phyloP scores from a whole-genome alignment of 768 basidiomycete genomes.

The Tulasnella sp. region DNA sequence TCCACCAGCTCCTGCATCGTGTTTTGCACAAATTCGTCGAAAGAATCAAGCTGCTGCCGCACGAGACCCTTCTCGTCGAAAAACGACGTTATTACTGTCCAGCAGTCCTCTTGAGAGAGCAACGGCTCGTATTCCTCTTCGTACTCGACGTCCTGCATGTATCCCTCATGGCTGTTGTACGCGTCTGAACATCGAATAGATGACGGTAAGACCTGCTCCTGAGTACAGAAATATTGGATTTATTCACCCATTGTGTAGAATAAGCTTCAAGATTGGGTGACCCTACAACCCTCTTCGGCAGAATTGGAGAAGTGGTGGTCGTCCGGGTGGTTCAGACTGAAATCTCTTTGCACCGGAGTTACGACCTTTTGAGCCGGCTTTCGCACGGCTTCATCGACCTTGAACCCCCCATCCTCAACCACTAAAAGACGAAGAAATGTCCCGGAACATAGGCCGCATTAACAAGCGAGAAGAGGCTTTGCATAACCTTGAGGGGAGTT shows the following conservation, averaged over 20 bases:
- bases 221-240: background rate
- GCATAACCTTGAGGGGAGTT: slow-evolving; percentile 23
- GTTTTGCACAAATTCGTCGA: slow-evolving; percentile 98
- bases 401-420: background rate
- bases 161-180: slow-evolving; percentile 7
- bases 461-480: slow-evolving; percentile 27
- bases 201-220: slow-evolving; percentile 10
- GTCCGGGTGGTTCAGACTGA: slow-evolving; percentile 9
- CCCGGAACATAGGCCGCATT: background rate
- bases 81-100: slow-evolving; percentile 93
- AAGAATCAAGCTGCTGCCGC: slow-evolving; percentile 94
- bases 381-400: background rate
- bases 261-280: slow-evolving; percentile 3
- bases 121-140: slow-evolving; percentile 49
- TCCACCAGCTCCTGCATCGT: slow-evolving; percentile 99
- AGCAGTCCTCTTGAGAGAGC: slow-evolving; percentile 89
- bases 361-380: background rate
- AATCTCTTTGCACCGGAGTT: background rate
- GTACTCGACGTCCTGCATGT: slow-evolving; percentile 34
- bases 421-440: background rate
- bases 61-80: slow-evolving; percentile 98
- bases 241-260: slow-evolving; percentile 20
- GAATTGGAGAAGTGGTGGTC: background rate
- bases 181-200: slow-evolving; percentile 17
- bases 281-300: background rate